Percentiles rank a stretch among this genome's conserved stretches.
Evolutionary conservation across 2,329 filamentous ascomycete genomes (phyloP).

Genomic region (Furcasterigmium sp.): DNA sequence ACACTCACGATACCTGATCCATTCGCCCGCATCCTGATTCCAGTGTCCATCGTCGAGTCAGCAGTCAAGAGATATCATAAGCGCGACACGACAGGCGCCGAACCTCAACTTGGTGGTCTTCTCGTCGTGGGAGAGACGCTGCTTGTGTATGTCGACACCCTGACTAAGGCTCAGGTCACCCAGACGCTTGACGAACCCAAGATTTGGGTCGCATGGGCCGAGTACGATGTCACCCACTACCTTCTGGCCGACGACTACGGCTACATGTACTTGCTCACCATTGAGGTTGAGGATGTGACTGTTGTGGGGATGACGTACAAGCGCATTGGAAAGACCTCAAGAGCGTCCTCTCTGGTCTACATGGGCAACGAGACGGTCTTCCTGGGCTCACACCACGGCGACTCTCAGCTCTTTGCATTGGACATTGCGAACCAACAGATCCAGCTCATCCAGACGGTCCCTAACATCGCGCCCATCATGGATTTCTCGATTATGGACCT

Average conservation of each 20-base stretch:
- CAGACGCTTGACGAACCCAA: conserved; percentile 66
- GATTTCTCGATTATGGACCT: conserved; percentile 97
- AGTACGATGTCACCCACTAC: conserved; percentile 75
- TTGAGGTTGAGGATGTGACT: conserved; percentile 60
- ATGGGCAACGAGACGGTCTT: conserved; percentile 71
- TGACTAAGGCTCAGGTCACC: conserved; percentile 61
- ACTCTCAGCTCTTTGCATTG: conserved; percentile 75
- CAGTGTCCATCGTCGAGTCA: conserved; percentile 48
- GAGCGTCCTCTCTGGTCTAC: conserved; percentile 75
- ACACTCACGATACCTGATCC: conserved; percentile 48
- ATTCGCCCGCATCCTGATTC: conserved; percentile 57
- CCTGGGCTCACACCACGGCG: conserved; percentile 86
- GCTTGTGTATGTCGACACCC: conserved; percentile 79
- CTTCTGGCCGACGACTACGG: conserved; percentile 93
- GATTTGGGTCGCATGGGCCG: conserved; percentile 88
- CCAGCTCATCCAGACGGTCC: conserved; percentile 66
- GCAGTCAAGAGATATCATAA: conserved; percentile 57
- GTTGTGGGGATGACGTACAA: conserved; percentile 70
- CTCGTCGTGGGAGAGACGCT: conserved; percentile 75
- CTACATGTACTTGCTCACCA: conserved; percentile 74
- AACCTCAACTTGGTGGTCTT: conserved; percentile 62
- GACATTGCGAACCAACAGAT: conserved; percentile 39
- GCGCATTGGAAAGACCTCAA: conserved; percentile 60
- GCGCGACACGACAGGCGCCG: conserved; percentile 45
- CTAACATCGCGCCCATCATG: conserved; percentile 85